Evolutionary conservation across 257 asterid species (phyloP), one percentile per base, ranked within the genome.

Genomic region (Handroanthus guayacan): DNA sequence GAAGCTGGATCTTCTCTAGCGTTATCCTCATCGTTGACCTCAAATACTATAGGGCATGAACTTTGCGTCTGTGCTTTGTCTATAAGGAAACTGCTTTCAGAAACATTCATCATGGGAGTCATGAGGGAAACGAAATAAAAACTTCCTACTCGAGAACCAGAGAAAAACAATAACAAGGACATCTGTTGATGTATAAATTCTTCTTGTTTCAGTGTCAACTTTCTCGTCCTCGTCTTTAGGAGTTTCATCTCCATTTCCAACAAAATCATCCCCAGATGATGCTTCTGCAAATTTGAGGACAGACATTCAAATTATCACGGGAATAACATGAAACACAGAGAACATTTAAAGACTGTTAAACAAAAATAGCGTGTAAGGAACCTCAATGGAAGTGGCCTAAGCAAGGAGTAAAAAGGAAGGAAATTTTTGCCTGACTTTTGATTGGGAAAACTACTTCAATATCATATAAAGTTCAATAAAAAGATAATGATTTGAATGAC

Each of bases 261-360:
- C 56, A 63, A 86, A 69, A 84, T 86, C 91, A 76, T 89, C 96
- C 67, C 83, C 96, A 58, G 96, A 84, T 67, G 93, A 88, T 48
- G 67, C 77, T 79, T 89, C 98, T 67, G 86, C 86, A 85, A 89
- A 93, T 78, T 97, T 91, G 88, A 78, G 66, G 52, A 75, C 4
- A 74, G 50, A 80, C 50, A 68, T 6, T 39, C 12, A 34, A 54
- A n/a, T 63, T 67, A 78, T 81, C 67, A 54, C 57, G 45, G 54
- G 66, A 48, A 61, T 54, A 74, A 39, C 36, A 43, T 18, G 14
- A 68, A 65, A 80, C 50, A 11, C 48, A 3, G 38, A 67, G 60
- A 77, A 63, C 18, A 62, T 45, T 38, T 38, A 39, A 75, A 62
- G 25, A 81, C 41, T 20, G 54, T 25, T 63, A n/a, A 44, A 76